Conservation (phyloP, 352 stramenopile genomes). For the Globisporangium radiosum region DNA sequence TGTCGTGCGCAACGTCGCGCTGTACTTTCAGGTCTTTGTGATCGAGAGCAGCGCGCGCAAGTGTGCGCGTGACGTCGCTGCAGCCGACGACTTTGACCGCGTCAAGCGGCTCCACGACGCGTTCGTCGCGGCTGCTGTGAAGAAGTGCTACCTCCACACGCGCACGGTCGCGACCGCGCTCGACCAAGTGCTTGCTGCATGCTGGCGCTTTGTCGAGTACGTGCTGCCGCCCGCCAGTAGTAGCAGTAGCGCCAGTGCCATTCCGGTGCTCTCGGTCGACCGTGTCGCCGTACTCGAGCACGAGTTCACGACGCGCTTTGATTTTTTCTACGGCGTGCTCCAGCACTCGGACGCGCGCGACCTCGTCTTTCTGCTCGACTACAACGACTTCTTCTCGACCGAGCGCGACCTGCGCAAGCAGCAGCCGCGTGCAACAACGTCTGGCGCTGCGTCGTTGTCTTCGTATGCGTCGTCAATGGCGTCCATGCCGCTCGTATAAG, state of each 20-base stretch:
- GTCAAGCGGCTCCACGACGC: slow-evolving; percentile 65
- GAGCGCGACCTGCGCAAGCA: slow-evolving; percentile 32
- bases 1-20: slow-evolving; percentile 60
- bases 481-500: no score
- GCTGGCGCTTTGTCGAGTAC: slow-evolving; percentile 72
- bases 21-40: slow-evolving; percentile 77
- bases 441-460: neutral
- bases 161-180: slow-evolving; percentile 49
- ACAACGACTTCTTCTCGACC: slow-evolving; percentile 56
- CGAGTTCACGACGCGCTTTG: slow-evolving; percentile 53
- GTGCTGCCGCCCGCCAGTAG: slow-evolving; percentile 13
- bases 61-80: slow-evolving; percentile 43
- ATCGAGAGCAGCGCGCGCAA: slow-evolving; percentile 59
- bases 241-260: no score
- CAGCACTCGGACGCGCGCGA: slow-evolving; percentile 55
- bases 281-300: slow-evolving; percentile 34
- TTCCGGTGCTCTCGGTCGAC: slow-evolving; percentile 16
- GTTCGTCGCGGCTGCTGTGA: slow-evolving; percentile 60
- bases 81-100: slow-evolving; percentile 52
- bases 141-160: slow-evolving; percentile 66
- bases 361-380: slow-evolving; percentile 68
- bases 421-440: neutral
- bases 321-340: slow-evolving; percentile 56
- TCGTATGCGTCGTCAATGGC: neutral
- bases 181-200: slow-evolving; percentile 52